Evolutionary conservation across 129 eudicot genomes (phyloP).

Genomic region (Flaveria trinervia): DNA sequence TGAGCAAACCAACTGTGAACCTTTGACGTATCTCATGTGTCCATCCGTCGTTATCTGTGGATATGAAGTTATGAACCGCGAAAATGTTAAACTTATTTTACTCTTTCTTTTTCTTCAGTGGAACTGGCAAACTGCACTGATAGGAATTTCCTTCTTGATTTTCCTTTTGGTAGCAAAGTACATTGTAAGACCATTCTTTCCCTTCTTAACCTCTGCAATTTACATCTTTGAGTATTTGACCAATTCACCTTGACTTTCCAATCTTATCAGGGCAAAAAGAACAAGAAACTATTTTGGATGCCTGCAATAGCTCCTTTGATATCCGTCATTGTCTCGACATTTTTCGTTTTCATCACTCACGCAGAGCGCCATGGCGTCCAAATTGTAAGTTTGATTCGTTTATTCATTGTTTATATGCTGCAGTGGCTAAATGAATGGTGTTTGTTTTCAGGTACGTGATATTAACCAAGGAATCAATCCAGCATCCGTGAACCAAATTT

Average conservation of each 20-base stretch:
- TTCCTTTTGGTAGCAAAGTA: conserved; percentile 64
- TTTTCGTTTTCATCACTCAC: conserved; percentile 61
- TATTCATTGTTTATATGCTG: background rate
- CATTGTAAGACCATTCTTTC: conserved; percentile 52
- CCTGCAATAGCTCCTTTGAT: conserved; percentile 77
- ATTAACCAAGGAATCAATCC: conserved; percentile 62
- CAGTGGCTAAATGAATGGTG: background rate
- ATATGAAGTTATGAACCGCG: no score
- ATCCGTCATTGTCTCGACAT: conserved; percentile 68
- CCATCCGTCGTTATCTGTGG: no score
- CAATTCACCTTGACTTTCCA: background rate
- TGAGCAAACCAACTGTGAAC: no score
- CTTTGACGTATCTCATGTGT: no score
- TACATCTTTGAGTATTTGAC: conserved; percentile 23
- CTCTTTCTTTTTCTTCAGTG: conserved; percentile 41
- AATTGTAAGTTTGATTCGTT: conserved; percentile 48
- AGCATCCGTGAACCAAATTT: conserved; percentile 41
- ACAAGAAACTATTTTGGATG: conserved; percentile 69
- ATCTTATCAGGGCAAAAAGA: conserved; percentile 51
- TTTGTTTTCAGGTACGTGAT: conserved; percentile 48
- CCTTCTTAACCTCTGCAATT: conserved; percentile 24
- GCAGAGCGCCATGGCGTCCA: conserved; percentile 60
- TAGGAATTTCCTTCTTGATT: conserved; percentile 62
- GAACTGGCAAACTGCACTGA: conserved; percentile 77
- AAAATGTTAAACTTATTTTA: background rate